Percentiles rank a stretch among this genome's conserved stretches.
These are phyloP conservation scores for Mesembryanthemum crystallinum DNA, from an alignment of 148 eudicot genomes.

Conservation along the genomic window DNA sequence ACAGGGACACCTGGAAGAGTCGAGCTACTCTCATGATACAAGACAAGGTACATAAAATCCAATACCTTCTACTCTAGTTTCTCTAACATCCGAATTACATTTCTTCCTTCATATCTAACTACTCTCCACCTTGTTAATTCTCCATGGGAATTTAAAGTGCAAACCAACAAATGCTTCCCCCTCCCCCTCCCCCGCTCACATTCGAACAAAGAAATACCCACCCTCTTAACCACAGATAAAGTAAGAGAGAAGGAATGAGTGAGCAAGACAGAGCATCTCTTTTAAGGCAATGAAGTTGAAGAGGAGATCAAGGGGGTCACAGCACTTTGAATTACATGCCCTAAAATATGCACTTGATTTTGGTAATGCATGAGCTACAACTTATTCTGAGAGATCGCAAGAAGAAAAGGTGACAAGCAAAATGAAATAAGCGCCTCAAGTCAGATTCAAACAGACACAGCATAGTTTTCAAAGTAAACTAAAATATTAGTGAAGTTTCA, in stretches of 20 bases:
- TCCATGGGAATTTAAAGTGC: too few species aligned
- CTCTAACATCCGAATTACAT: not conserved
- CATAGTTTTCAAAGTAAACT: not conserved
- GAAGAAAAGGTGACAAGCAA: not conserved
- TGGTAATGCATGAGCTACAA: not conserved
- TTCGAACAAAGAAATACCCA: not conserved
- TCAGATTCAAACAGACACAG: too few species aligned
- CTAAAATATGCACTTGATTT: not conserved
- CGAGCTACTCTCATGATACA: conserved; percentile 11
- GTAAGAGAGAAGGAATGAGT: not conserved
- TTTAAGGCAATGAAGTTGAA: not conserved
- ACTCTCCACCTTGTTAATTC: not conserved
- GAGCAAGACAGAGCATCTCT: not conserved
- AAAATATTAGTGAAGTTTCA: too few species aligned
- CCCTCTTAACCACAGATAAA: not conserved
- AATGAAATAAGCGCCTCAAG: not conserved
- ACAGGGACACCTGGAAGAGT: conserved; percentile 67
- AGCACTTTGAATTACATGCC: not conserved
- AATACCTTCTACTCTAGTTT: not conserved
- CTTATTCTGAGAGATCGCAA: not conserved
- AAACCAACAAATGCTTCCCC: not conserved
- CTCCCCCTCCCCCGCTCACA: too few species aligned
- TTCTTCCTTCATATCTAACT: not conserved
- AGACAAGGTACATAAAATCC: not conserved
- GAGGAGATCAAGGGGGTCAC: not conserved